A percentile compares a stretch with the other conserved stretches of the same genome.
Evolutionary conservation across 148 eudicot genomes (phyloP).

Genomic region (Amaranthus palmeri): DNA sequence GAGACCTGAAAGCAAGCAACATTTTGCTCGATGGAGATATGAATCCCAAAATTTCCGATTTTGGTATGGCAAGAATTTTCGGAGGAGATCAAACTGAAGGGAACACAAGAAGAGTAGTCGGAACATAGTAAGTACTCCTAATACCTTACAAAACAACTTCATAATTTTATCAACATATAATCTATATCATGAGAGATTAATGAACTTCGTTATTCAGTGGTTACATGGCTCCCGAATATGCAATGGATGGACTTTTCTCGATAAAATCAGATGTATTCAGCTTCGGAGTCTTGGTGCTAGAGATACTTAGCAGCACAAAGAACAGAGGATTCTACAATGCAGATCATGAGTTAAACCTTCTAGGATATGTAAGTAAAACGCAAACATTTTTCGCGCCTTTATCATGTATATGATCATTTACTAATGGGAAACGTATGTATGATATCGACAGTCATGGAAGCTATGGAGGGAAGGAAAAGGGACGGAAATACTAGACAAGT

Average conservation of each 20-base stretch:
- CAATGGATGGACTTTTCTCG: slow-evolving; percentile 37
- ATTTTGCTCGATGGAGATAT: slow-evolving; percentile 57
- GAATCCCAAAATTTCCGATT: slow-evolving; percentile 79
- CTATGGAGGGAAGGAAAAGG: slow-evolving; percentile 70
- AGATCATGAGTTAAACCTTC: slow-evolving; percentile 31
- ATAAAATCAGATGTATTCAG: slow-evolving; percentile 48
- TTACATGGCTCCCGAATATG: slow-evolving; percentile 57
- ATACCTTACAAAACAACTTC: not conserved
- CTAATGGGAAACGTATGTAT: not conserved
- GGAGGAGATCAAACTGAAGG: slow-evolving; percentile 69
- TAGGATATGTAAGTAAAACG: slow-evolving; percentile 36
- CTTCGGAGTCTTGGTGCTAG: slow-evolving; percentile 45
- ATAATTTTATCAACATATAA: not conserved
- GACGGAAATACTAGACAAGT: slow-evolving; percentile 43
- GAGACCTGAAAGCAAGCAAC: slow-evolving; percentile 80
- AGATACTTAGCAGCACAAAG: slow-evolving; percentile 37
- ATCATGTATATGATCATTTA: not conserved
- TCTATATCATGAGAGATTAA: not conserved
- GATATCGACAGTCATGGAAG: slow-evolving; percentile 60
- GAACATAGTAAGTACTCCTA: slow-evolving; percentile 60
- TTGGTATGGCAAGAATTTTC: slow-evolving; percentile 82
- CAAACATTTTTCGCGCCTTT: not conserved
- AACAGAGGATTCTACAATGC: slow-evolving; percentile 28
- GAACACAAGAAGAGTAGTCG: slow-evolving; percentile 58
- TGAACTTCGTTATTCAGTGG: slow-evolving; percentile 24